Evolutionary conservation across 2,329 filamentous ascomycete species (phyloP).

Genomic region (Dendrostoma leiphaemia): DNA sequence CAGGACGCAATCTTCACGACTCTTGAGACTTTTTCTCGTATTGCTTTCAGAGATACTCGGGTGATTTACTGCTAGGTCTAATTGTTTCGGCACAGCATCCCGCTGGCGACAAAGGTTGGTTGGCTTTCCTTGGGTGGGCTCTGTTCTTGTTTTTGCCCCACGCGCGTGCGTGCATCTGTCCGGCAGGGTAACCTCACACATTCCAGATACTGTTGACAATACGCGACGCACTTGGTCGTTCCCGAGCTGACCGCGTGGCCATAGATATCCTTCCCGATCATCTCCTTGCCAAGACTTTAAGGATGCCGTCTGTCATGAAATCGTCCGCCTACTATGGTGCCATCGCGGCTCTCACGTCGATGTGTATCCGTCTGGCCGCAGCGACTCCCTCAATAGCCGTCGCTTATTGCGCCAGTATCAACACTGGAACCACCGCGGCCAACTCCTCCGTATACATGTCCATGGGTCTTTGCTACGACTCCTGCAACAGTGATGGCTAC

Average conservation of each 20-base stretch:
- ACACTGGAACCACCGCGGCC: slow-evolving; percentile 40
- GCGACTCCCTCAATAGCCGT: slow-evolving; percentile 31
- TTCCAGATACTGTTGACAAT: neutral
- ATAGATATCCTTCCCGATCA: neutral
- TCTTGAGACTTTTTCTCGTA: neutral
- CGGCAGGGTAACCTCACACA: neutral
- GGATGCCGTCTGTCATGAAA: slow-evolving; percentile 4
- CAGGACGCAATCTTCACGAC: neutral
- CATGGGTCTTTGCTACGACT: slow-evolving; percentile 64
- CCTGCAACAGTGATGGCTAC: slow-evolving; percentile 51
- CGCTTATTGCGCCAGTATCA: slow-evolving; percentile 45
- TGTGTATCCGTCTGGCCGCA: slow-evolving; percentile 23
- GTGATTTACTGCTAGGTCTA: too few relatives aligned
- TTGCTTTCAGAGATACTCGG: too few relatives aligned
- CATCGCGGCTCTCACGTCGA: slow-evolving; percentile 18
- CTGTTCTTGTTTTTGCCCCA: neutral
- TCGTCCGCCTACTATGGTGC: slow-evolving; percentile 14
- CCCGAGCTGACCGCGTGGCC: neutral
- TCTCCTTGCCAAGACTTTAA: neutral
- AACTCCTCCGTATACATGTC: slow-evolving; percentile 60
- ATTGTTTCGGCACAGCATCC: too few relatives aligned
- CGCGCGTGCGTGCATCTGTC: neutral
- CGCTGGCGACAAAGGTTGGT: neutral
- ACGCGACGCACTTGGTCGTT: neutral
- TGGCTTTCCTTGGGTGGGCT: neutral